Base-by-base conservation (phyloP, 2,329 filamentous ascomycete genomes). In the Hypocreales sp. region DNA sequence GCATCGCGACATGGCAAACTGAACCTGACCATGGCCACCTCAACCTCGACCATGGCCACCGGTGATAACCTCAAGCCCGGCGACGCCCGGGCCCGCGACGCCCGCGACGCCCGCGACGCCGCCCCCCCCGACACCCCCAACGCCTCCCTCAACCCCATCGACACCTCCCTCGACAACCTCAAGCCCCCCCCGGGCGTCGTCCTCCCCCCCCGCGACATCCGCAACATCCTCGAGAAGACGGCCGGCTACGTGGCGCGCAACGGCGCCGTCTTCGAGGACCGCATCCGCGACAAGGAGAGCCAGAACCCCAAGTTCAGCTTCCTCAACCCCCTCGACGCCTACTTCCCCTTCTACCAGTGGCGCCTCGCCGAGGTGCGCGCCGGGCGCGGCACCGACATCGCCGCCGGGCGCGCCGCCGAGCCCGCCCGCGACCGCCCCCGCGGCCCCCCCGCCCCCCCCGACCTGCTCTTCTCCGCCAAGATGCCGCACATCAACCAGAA, bases 401-500 rank as follows among this genome's bases (percentile, higher is more conserved):
- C 79, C 30, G 79, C 81, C 31, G 84, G 84, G 28, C 70, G 79
- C 40, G 67, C 65, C 23, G 75, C 67, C 32, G 79, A 84, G 40
- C 56, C 61, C 10, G 60, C 60, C 22, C 56, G 51, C 11, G 58
- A 60, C 27, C 83, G 79, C 47, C 76, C 82, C 23, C 71, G 79
- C 51, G 87, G 86, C 14, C 87, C 87, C 7, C 74, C 78, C 23
- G 74, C 86, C 45, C 90, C 90, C 11, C 70, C 79, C 31, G 79
- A 86, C 42, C 95, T 92, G 46, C 72, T 80, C 40, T 98, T 94
- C 58, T 93, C 83, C 30, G 86, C 90, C 40, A 79, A 86, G 48
- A 93, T 95, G 82, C 90, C 90, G 31, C 87, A 86, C 40, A 93
- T 98, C 57, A 93, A 79, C 55, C 83, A 92, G 37, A 81, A 92